Evolutionary conservation across 768 basidiomycete genomes (phyloP), one percentile per base, ranked within the genome.

Genomic region (Serendipita sp.): DNA sequence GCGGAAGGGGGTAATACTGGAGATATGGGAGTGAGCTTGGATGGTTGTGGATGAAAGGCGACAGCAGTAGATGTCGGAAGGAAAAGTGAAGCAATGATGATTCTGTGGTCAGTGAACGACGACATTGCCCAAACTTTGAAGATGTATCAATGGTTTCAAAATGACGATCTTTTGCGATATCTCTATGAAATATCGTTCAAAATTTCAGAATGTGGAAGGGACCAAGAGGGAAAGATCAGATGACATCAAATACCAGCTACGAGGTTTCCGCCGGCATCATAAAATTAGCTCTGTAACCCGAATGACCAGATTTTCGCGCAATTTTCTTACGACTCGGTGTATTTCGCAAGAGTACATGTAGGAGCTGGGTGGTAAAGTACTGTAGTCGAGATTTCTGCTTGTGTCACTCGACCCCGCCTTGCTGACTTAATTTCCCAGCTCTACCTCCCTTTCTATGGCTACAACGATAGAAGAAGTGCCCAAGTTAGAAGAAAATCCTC

Each of bases 41-140:
- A 81, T 80, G 13, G 75, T 72, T 0, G 83, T 83, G 46, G 63
- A 65, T 76, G 75, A 30, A 84, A 80, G 71, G 81, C 83, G 46
- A 83, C 75, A 51, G 84, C 81, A 47, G 83, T 82, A 44, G 88
- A 87, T 66, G 81, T 82, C 44, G 89, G 89, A 41, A 91, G 83
- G 72, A 91, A 90, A 66, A 91, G 83, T n/a, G 86, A 85, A 15
- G 88, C 89, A 72, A 91, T 84, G 73, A 91, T 77, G 64, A 87
- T 79, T 36, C 89, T 78, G 73, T 88, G 85, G 74, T 83, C 82
- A 64, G 85, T 79, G 71, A 89, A 80, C 44, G 87, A 84, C 71
- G 79, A 79, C 88, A 89, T 89, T 73, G 32, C 46, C 67, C 56
- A n/a, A 51, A 5, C 30, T 51, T 51, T 28, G 11, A 11, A 60